Evolutionary conservation across 1,284 basidiomycete species (phyloP), one percentile per base, ranked within the genome.

Genomic region (Schizophyllum commune): DNA sequence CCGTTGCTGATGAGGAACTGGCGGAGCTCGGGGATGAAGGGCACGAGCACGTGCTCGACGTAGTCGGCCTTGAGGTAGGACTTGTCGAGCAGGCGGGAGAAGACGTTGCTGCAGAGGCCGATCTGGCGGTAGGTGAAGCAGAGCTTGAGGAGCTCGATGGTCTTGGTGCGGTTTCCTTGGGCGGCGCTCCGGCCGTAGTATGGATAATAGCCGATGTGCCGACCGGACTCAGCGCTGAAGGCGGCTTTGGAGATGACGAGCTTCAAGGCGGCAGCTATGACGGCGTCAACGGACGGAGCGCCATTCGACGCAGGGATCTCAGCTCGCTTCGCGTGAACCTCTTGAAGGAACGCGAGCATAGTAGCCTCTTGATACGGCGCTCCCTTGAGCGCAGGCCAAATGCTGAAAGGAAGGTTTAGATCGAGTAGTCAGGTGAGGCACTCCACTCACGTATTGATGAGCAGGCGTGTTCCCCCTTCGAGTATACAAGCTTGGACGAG

Each of bases 11-110:
- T 47, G 32, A 61, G 57, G 20, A 58, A 34, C 32, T n/a, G 47
- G 13, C 55, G 60, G 4, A 58, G 32, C 32, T 55, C 55, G 17
- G 52, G 56, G 4, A 58, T 27, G 11, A 61, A 32, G 2, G 60
- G 60, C 32, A 61, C 52, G 11, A 61, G 55, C 51, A 58, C 27
- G 5, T 52, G 52, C 13, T 15, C 32, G 57, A 61, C 52, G 57
- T 61, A 61, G 39, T 47, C 39, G 39, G 39, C 39, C 13, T 11
- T 47, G 39, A 47, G 39, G 39, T 13, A 47, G 9, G 9, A 13
- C 17, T 11, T 47, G 39, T 47, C 39, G 17, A 47, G 17, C 39
- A 47, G 3, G 17, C 13, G 17, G 13, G 17, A 47, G 39, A 47
- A 47, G 39, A 47, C 39, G 13, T 17, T 47, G 39, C 39, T 47